Evolutionary conservation across 163 green algal species (phyloP), one percentile per base, ranked within the genome.

Genomic region (Prototheca stagnorum): DNA sequence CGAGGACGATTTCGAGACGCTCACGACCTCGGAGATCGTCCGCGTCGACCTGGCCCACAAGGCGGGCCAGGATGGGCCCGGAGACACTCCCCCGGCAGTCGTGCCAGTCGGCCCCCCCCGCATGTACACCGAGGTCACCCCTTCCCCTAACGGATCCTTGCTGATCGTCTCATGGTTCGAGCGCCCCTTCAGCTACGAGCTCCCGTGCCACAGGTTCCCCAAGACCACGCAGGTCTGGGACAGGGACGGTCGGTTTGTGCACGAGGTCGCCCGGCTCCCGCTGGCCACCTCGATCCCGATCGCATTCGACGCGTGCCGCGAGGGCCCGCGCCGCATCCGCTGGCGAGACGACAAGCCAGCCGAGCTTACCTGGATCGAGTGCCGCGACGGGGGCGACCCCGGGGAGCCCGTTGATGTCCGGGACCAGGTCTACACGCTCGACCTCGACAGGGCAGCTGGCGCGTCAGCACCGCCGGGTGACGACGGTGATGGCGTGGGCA

Each of bases 251-350:
- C 45, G 64, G 19, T 39, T 75, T 20, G 61, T 92, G 35, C 67
- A 70, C 5, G 69, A 88, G 64, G 44, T 98, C 17, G 73, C 70
- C 0, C 39, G 69, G 3, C 78, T 98, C 48, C 88, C 86, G 0
- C 68, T 98, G 42, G 88, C 86, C 0, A 79, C 94, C 39, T 70
- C 90, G 59, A 96, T 98, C 40, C 90, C 90, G 19, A 86, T 95
- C 37, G 77, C 81, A 9, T 95, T 94, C 63, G 86, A 96, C 75
- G 76, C 58, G 48, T 80, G 68, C 40, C 65, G 89, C 6, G 62
- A 73, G 39, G 88, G 88, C 15, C 83, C 81, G 1, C 73, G 88
- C 15, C 61, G 49, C 9, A 68, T 99, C 23, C 62, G 70, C 45
- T 99, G 90, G 90, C 70, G 90, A 1, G 55, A 72, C 36, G 90